These are phyloP conservation scores for Blastocystis sp. DNA, from an alignment of 352 stramenopile genomes.

Conservation along the genomic window DNA sequence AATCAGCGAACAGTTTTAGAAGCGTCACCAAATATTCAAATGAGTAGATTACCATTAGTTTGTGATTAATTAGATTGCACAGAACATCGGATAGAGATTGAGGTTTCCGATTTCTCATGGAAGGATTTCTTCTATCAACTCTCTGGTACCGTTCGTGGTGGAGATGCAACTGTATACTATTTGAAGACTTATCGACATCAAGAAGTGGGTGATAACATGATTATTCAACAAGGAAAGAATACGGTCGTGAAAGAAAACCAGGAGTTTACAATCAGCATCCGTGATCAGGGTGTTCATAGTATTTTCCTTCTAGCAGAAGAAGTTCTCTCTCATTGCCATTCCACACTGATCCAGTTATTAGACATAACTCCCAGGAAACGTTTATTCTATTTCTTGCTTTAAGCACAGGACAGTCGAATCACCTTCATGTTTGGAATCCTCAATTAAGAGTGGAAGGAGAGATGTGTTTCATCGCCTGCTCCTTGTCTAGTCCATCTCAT, in stretches of 20 bases:
- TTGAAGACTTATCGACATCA: slow-evolving; percentile 10
- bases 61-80: slow-evolving; percentile 33
- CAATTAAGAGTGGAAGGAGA: not conserved
- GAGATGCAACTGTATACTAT: not conserved
- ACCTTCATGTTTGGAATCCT: slow-evolving; percentile 4
- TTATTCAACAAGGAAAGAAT: not conserved
- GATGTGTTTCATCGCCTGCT: not conserved
- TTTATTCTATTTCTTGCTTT: not conserved
- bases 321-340: not conserved
- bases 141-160: not conserved
- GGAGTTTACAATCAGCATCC: not conserved
- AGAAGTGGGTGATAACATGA: not conserved
- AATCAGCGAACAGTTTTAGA: not conserved
- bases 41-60: not conserved
- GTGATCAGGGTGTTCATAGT: not conserved
- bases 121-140: not conserved
- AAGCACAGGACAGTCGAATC: not conserved
- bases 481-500: not conserved
- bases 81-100: not conserved
- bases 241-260: not conserved
- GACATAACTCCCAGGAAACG: not conserved
- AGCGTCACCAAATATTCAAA: not conserved
- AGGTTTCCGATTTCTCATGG: not conserved
- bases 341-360: not conserved
- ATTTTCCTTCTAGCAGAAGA: slow-evolving; percentile 17